Base-by-base conservation (phyloP, 2,329 filamentous ascomycete genomes). In the Plectosphaerella cucumerina region DNA sequence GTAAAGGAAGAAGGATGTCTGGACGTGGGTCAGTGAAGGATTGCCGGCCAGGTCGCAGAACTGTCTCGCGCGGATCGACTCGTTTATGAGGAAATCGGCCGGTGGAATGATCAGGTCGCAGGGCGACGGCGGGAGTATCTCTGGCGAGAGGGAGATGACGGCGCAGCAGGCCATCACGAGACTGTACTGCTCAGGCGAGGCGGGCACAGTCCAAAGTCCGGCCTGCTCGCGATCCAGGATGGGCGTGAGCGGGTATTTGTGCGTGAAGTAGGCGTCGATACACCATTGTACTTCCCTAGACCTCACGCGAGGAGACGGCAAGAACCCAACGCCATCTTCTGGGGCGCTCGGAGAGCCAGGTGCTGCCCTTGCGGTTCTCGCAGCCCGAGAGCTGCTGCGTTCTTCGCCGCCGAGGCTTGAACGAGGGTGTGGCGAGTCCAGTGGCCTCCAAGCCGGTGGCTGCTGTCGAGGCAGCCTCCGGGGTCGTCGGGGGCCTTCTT, bases 181-280 rank as follows among this genome's bases (percentile, higher is more conserved):
- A 3, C 55, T 57, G 10, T 67, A 67, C 3, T 60, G 52, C 12
- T 62, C 60, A 0, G 59, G 56, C 1, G 50, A 55, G 5, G 47
- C 20, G 11, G 50, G 18, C 6, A 59, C 42, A 11, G 52, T 43
- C 11, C 48, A 23, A 9, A 64, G 23, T 3, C 60, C 53, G 6
- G 60, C 53, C 2, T 57, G n/a, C 10, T 50, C 50, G 1, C 56
- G 59, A 44, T 66, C 49, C 2, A 68, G 21, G 14, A 68, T 62
- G 0, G 65, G 65, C 15, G 64, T 68, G 3, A 68, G 61, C 0
- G 65, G 63, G 17, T 68, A 67, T 47, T 68, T 68, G 47, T 68
- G 64, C 23, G 53, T 59, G 44, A 68, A 66, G 21, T 64, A 68
- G 1, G 59, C 65, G 43, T 66, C 58, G 0, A 68, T 35, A 17